Percentiles rank a stretch among this genome's conserved stretches.
Conservation (phyloP, 2,329 filamentous ascomycete species). For the Aspergillus unguis region DNA sequence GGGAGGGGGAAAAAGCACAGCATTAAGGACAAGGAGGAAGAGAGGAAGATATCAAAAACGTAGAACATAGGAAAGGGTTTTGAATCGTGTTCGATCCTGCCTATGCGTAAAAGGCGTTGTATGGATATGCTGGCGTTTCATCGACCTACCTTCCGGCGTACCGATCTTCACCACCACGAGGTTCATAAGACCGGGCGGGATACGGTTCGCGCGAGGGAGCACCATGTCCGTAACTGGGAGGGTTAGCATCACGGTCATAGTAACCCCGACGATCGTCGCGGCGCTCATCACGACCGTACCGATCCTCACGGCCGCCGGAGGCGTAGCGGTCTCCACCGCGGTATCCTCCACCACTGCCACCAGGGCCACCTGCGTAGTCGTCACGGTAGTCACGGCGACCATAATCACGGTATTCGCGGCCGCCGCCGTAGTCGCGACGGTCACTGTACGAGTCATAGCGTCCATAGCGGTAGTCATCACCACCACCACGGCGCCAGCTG, state of each 20-base stretch:
- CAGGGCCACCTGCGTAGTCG: constrained; percentile 38
- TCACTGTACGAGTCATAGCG: constrained; percentile 46
- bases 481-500: constrained; percentile 43
- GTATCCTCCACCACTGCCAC: constrained; percentile 39
- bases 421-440: constrained; percentile 50
- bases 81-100: background rate
- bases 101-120: constrained; percentile 7
- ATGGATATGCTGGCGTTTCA: constrained; percentile 21
- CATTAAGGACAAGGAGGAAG: constrained; percentile 18
- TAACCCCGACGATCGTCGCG: constrained; percentile 53
- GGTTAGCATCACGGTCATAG: constrained; percentile 54
- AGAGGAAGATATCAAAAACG: constrained; percentile 20
- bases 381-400: constrained; percentile 48
- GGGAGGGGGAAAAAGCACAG: constrained; percentile 23
- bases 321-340: constrained; percentile 44
- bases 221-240: constrained; percentile 42
- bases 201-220: constrained; percentile 31
- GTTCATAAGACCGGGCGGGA: constrained; percentile 36
- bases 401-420: constrained; percentile 45
- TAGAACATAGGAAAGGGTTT: constrained; percentile 11
- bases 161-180: constrained; percentile 35
- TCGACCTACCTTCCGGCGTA: constrained; percentile 42
- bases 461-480: constrained; percentile 42
- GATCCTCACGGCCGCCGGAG: constrained; percentile 29
- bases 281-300: constrained; percentile 44